Conservation (phyloP, 2,329 filamentous ascomycete genomes). For the Phoma sp. region DNA sequence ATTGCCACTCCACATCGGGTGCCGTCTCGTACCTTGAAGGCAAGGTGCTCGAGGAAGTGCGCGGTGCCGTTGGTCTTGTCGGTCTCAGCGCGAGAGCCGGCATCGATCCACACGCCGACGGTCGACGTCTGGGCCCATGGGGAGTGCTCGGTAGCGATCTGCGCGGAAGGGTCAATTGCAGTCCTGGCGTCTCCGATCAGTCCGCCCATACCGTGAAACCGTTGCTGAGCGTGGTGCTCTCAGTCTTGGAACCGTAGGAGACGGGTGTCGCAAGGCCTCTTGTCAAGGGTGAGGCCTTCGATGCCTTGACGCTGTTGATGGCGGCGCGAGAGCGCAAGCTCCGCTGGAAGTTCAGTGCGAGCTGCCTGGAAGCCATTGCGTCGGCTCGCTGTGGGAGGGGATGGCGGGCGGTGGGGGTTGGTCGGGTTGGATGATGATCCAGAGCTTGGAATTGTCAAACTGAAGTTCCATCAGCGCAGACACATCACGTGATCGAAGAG, state of each 20-base stretch:
- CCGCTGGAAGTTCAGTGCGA: slow-evolving; percentile 92
- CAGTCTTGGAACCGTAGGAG: slow-evolving; percentile 75
- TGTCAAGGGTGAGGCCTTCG: slow-evolving; percentile 66
- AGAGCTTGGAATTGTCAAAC: slow-evolving; percentile 21
- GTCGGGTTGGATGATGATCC: slow-evolving; percentile 34
- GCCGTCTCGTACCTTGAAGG: slow-evolving; percentile 81
- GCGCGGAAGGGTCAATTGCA: slow-evolving; percentile 44
- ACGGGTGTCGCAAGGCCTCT: slow-evolving; percentile 92
- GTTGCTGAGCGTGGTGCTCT: slow-evolving; percentile 96
- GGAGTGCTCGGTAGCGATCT: slow-evolving; percentile 98
- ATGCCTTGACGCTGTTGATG: slow-evolving; percentile 70
- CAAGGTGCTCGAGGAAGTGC: slow-evolving; percentile 99
- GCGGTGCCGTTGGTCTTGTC: slow-evolving; percentile 98
- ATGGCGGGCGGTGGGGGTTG: slow-evolving; percentile 37
- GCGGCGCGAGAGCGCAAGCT: slow-evolving; percentile 87
- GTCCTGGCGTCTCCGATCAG: slow-evolving; percentile 19
- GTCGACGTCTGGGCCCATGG: slow-evolving; percentile 98
- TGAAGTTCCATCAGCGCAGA: slow-evolving; percentile 1
- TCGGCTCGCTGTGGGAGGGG: slow-evolving; percentile 36
- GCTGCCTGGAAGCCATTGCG: slow-evolving; percentile 92
- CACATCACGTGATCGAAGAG: not conserved
- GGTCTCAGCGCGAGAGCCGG: slow-evolving; percentile 96
- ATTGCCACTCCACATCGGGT: slow-evolving; percentile 1
- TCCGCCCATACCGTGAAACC: slow-evolving; percentile 80
- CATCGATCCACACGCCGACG: slow-evolving; percentile 99